Evolutionary conservation across 1,139 yeast genomes (phyloP), one percentile per base, ranked within the genome.

Genomic region (Yamadazyma siamensis): DNA sequence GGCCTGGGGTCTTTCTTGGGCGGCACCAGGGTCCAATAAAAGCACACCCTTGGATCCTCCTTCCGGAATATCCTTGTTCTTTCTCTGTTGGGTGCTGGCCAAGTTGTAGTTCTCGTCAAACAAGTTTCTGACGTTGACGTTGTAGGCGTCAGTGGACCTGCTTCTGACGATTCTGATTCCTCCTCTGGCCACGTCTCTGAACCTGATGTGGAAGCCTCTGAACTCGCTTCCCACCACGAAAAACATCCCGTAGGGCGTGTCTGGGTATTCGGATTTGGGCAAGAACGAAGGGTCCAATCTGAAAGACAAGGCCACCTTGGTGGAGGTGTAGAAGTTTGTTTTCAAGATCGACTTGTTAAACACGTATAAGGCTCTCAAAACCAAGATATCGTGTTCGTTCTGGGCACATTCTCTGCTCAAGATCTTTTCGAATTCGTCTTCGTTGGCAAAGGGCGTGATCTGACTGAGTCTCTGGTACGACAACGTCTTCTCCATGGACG

Each of bases 11-110:
- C 81, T 77, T 31, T 78, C 84, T 61, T 85, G 95, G 34, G 94
- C 86, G 38, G 73, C 76, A 39, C 84, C 85, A 8, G 80, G 77
- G 54, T 89, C 89, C 46, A 91, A 72, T 50, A 91, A 71, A 38
- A 91, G 85, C 32, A 91, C 98, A 63, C 98, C 98, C 61, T 91
- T 91, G 28, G 97, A 87, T 26, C 98, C 98, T 56, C 98, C 98
- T 70, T 91, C 98, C 26, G 98, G 98, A 38, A 91, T 91, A 66
- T 91, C 98, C 68, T 91, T 91, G 65, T 91, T 91, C 65, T 91
- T 91, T 47, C 91, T 77, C 65, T 91, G 98, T 65, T 91, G 98
- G 26, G 98, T 91, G 40, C 83, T 80, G 25, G 98, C 98, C 59
- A 91, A 75, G 56, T 89, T 89, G 62, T 91, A 91, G 62, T 91